Evolutionary conservation across 1,139 yeast genomes (phyloP).

Genomic region (Kazachstania sp.): DNA sequence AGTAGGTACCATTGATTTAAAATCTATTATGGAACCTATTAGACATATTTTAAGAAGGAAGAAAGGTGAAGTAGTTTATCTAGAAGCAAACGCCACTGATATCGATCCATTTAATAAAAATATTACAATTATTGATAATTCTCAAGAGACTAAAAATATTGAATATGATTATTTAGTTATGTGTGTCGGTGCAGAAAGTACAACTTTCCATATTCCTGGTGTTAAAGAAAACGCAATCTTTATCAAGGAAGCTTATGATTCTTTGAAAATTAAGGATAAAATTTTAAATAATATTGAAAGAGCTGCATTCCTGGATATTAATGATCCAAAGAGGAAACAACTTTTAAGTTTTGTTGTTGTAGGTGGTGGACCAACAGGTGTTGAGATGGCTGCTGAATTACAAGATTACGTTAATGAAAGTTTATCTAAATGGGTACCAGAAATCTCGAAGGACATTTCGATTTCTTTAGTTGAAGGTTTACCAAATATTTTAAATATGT

Average conservation of each 20-base stretch:
- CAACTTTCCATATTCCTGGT: conserved; percentile 90
- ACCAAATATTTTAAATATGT: conserved; percentile 83
- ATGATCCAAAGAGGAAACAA: conserved; percentile 72
- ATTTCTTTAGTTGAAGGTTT: conserved; percentile 85
- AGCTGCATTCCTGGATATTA: conserved; percentile 67
- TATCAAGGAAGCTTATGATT: conserved; percentile 80
- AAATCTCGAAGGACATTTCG: conserved; percentile 67
- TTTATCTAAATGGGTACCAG: conserved; percentile 82
- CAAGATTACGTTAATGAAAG: conserved; percentile 93
- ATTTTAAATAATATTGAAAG: conserved; percentile 77
- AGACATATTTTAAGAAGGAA: conserved; percentile 64
- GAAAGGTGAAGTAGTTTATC: conserved; percentile 71
- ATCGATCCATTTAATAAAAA: conserved; percentile 62
- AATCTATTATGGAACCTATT: conserved; percentile 84
- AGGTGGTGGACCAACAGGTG: conserved; percentile 98
- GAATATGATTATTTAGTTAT: conserved; percentile 73
- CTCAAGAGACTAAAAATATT: conserved; percentile 27
- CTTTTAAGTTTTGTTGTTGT: conserved; percentile 77
- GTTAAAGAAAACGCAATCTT: conserved; percentile 80
- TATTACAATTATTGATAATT: conserved; percentile 44
- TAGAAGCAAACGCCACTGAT: conserved; percentile 85
- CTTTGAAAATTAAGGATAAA: conserved; percentile 65
- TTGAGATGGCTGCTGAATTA: conserved; percentile 90
- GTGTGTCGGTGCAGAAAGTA: conserved; percentile 89
- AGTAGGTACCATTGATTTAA: conserved; percentile 83